Conservation (phyloP, 192 early-diverging fungal species). For the Coemansia sp. region DNA sequence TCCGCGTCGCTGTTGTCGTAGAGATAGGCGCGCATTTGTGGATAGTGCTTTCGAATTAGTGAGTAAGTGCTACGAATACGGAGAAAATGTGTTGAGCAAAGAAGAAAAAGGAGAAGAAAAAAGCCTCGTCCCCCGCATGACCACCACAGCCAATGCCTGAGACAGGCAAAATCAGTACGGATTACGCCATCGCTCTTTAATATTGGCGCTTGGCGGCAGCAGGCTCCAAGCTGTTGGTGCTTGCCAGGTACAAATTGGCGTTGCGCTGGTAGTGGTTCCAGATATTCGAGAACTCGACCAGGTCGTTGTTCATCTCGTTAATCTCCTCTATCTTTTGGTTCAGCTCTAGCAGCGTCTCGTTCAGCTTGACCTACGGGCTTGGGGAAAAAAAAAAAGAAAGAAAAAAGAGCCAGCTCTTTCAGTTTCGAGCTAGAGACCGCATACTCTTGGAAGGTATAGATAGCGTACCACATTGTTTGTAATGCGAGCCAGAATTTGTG, state of each 20-base stretch:
- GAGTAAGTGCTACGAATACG: constrained; percentile 2
- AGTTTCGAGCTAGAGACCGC: background rate
- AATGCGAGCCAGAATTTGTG: constrained; percentile 51
- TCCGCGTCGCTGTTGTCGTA: constrained; percentile 67
- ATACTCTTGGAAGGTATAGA: background rate
- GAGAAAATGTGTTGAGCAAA: constrained; percentile 3
- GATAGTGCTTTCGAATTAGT: background rate
- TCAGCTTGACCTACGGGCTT: constrained; percentile 36
- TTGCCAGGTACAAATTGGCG: constrained; percentile 43
- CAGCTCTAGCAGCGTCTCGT: constrained; percentile 49
- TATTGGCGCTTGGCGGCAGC: background rate
- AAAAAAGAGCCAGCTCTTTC: background rate
- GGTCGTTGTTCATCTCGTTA: constrained; percentile 54
- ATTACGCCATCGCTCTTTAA: background rate
- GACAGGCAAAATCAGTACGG: background rate
- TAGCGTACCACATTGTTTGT: constrained; percentile 44
- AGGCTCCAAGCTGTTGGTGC: constrained; percentile 44
- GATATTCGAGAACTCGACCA: constrained; percentile 52
- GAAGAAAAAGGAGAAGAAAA: background rate
- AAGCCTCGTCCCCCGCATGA: background rate
- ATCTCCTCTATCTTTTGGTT: constrained; percentile 55
- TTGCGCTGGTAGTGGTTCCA: constrained; percentile 56
- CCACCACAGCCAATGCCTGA: background rate
- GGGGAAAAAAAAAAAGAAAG: background rate
- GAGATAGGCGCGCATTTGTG: constrained; percentile 73